These are phyloP conservation scores for Leccinum subtestaceum DNA, from an alignment of 768 basidiomycete genomes.

Conservation along the genomic window DNA sequence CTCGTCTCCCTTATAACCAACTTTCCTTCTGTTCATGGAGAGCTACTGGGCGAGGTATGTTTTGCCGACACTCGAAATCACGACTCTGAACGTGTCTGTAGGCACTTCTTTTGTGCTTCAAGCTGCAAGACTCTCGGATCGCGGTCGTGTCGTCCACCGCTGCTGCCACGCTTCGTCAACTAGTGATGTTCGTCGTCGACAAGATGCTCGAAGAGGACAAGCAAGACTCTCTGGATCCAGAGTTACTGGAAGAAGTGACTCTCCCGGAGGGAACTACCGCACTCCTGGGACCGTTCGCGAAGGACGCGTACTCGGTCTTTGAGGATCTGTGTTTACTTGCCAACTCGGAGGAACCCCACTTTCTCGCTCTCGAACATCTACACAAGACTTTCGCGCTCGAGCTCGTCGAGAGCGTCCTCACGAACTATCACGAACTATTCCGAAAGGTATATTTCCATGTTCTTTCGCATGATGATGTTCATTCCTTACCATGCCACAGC, in stretches of 20 bases:
- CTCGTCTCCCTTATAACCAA: constrained; percentile 89
- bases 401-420: constrained; percentile 92
- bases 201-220: constrained; percentile 83
- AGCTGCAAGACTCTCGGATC: constrained; percentile 90
- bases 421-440: constrained; percentile 87
- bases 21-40: constrained; percentile 78
- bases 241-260: constrained; percentile 37
- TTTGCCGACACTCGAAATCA: not conserved
- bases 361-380: constrained; percentile 77
- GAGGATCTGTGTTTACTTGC: constrained; percentile 91
- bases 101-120: constrained; percentile 93
- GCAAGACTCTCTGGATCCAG: constrained; percentile 28
- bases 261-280: constrained; percentile 71
- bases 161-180: constrained; percentile 90
- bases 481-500: constrained; percentile 42
- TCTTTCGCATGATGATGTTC: not conserved
- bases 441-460: constrained; percentile 48
- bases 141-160: constrained; percentile 97
- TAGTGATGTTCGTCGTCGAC: constrained; percentile 98
- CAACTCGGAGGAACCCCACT: constrained; percentile 74
- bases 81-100: constrained; percentile 29
- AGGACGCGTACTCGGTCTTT: constrained; percentile 85
- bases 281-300: constrained; percentile 66
- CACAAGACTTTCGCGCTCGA: constrained; percentile 97
- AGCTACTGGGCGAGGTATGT: constrained; percentile 76